Percentiles rank a stretch among this genome's conserved stretches.
phyloP scores from a whole-genome alignment of 768 basidiomycete genomes.

The Tulasnella sp. region DNA sequence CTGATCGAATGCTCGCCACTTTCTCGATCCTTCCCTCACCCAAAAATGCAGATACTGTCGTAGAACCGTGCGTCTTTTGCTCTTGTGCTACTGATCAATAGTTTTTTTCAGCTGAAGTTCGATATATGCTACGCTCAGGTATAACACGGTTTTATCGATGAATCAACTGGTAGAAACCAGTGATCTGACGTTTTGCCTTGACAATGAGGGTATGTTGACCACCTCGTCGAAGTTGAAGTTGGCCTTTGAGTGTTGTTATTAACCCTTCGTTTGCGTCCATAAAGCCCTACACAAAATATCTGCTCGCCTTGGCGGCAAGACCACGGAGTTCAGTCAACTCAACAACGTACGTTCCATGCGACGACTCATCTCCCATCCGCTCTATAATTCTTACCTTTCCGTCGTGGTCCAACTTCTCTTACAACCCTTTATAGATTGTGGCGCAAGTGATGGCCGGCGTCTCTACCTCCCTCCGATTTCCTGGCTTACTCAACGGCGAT shows the following conservation, averaged over 20 bases:
- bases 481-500: constrained; percentile 89
- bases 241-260: neutral
- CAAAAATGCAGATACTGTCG: constrained; percentile 39
- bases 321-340: constrained; percentile 53
- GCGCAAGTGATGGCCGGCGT: constrained; percentile 91
- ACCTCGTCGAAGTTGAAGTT: neutral
- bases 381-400: neutral
- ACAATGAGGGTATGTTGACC: constrained; percentile 64
- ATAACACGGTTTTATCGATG: constrained; percentile 73
- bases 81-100: no score
- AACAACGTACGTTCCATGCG: constrained; percentile 43
- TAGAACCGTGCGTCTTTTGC: constrained; percentile 34
- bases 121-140: constrained; percentile 27
- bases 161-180: constrained; percentile 86
- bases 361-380: no score
- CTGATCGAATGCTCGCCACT: constrained; percentile 41
- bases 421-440: constrained; percentile 41
- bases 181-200: constrained; percentile 74
- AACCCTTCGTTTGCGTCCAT: neutral
- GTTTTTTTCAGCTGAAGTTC: neutral
- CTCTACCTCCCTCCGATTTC: constrained; percentile 84
- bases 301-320: constrained; percentile 49
- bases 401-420: neutral
- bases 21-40: constrained; percentile 47
- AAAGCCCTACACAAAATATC: constrained; percentile 49